Base-by-base conservation (phyloP, 495 filamentous ascomycete species). In the Xylaria nigripes region DNA sequence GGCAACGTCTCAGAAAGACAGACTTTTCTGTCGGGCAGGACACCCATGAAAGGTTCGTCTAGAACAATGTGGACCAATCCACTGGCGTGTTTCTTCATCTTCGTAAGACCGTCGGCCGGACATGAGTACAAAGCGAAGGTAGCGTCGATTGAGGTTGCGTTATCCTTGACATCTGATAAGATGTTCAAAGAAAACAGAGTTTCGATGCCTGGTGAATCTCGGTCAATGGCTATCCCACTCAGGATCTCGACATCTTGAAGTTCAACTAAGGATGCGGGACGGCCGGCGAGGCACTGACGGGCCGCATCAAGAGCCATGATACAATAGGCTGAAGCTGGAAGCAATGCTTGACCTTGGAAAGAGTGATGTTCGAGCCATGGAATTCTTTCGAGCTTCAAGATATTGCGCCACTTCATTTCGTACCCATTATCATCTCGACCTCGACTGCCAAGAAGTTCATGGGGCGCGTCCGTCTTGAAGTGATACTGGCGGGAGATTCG, bases 171-270 rank as follows among this genome's bases (percentile, higher is more conserved):
- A 0, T 36, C 44, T 10, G 48, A 23, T 3, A 55, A 46, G 15
- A 70, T 50, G 1, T 45, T 48, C 7, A 78, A 48, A n/a, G 64
- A 62, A 53, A 77, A 80, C 7, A 79, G 36, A 4, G 69, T 58
- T 59, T 81, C 79, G 0, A 74, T 61, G 0, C 73, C 76, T 0
- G 59, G 27, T 2, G 72, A 62, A 9, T 77, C 75, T 1, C 62
- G 62, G n/a, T 77, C 73, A 1, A 84, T 63, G 0, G 67, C 70
- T 24, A 84, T 73, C 0, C 80, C 78, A 38, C 64, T 72, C 0
- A 61, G 48, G 19, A 84, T 78, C 12, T 61, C 58, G 9, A 75
- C 21, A 46, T 74, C 62, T 0, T 57, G 54, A 2, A 75, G 59
- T 52, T 74, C 73, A n/a, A 76, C 45, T 2, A 72, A 1, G 0